A percentile compares a stretch with the other conserved stretches of the same genome.
phyloP scores from a whole-genome alignment of 2,329 filamentous ascomycete genomes.

The Botryotinia narcissicola region DNA sequence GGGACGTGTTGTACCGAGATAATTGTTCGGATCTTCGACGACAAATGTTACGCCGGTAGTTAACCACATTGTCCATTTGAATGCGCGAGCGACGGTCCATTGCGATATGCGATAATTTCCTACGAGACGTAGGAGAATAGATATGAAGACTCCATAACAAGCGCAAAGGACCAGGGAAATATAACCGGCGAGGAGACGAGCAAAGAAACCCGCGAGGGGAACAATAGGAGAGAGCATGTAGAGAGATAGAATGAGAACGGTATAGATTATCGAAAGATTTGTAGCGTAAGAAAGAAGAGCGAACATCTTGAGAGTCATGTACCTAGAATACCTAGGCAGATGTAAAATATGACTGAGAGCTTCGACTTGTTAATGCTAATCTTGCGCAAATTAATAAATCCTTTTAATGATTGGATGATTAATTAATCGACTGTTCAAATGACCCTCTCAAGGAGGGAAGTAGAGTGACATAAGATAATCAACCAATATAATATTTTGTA shows the following conservation, averaged over 20 bases:
- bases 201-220: conserved; percentile 63
- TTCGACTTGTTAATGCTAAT: not conserved
- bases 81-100: conserved; percentile 77
- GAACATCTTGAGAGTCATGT: conserved; percentile 28
- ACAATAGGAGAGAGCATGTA: conserved; percentile 60
- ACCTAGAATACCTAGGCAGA: not conserved
- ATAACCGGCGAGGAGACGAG: conserved; percentile 66
- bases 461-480: conserved; percentile 28
- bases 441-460: conserved; percentile 36
- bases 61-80: conserved; percentile 74
- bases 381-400: not conserved
- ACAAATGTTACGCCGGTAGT: conserved; percentile 77
- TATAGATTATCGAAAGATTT: conserved; percentile 53
- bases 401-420: not conserved
- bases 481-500: not conserved
- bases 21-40: conserved; percentile 63
- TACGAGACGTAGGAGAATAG: conserved; percentile 65
- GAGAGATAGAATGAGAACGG: conserved; percentile 52
- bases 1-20: conserved; percentile 60
- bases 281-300: conserved; percentile 37
- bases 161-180: conserved; percentile 60
- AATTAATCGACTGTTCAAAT: not conserved
- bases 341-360: not conserved
- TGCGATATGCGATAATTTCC: conserved; percentile 77
- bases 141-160: conserved; percentile 72